These are phyloP conservation scores for Ustilago sp. DNA, from an alignment of 1,284 basidiomycete species.

Conservation along the genomic window DNA sequence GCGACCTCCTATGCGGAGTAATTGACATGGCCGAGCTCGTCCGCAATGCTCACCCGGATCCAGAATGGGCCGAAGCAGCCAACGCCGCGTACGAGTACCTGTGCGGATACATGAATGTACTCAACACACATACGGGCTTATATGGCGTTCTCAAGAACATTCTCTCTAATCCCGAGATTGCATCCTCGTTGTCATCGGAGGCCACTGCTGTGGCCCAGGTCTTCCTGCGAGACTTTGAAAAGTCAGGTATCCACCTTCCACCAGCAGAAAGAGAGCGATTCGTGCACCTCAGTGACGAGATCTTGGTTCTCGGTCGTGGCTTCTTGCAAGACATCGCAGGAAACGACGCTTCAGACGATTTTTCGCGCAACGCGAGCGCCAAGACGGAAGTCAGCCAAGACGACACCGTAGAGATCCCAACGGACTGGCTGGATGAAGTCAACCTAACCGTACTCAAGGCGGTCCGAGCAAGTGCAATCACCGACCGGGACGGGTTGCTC, in stretches of 20 bases:
- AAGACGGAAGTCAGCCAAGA: constrained; percentile 18
- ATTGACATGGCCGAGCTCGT: constrained; percentile 96
- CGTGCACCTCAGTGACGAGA: constrained; percentile 89
- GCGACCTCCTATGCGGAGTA: constrained; percentile 93
- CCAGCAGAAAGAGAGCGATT: constrained; percentile 82
- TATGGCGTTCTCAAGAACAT: constrained; percentile 73
- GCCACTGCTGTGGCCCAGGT: constrained; percentile 81
- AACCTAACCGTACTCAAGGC: constrained; percentile 38
- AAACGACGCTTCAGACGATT: constrained; percentile 49
- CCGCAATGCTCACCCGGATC: constrained; percentile 90
- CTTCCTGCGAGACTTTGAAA: constrained; percentile 96
- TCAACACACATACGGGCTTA: constrained; percentile 93
- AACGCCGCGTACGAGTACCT: constrained; percentile 89
- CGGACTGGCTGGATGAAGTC: constrained; percentile 51
- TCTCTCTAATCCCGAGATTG: constrained; percentile 65
- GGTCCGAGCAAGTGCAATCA: constrained; percentile 26
- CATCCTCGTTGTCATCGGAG: constrained; percentile 65
- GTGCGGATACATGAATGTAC: constrained; percentile 96
- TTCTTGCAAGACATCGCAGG: constrained; percentile 75
- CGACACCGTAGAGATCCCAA: constrained; percentile 41
- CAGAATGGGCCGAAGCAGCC: constrained; percentile 82
- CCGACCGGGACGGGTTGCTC: constrained; percentile 27
- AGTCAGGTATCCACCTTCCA: constrained; percentile 92
- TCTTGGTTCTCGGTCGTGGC: constrained; percentile 86
- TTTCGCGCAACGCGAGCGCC: constrained; percentile 36